Evolutionary conservation across 2,329 filamentous ascomycete species (phyloP).

Genomic region (Trichoderma sp.): DNA sequence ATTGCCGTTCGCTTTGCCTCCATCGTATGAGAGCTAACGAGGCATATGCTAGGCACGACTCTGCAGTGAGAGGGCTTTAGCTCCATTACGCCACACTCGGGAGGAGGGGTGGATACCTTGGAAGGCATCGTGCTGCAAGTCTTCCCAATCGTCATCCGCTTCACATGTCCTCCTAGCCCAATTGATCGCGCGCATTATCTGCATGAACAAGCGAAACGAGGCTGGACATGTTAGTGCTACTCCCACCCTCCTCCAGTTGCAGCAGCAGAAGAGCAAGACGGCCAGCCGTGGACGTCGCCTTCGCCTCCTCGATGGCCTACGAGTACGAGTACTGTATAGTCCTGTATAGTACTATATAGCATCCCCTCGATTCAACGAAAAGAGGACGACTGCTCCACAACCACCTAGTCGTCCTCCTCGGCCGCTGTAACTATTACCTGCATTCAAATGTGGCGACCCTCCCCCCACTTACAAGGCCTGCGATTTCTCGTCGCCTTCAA

Average conservation of each 20-base stretch:
- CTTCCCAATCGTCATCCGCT: constrained; percentile 15
- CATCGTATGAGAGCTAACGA: constrained; percentile 15
- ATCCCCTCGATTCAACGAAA: constrained; percentile 8
- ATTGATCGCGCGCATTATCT: constrained; percentile 13
- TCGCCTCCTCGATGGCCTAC: neutral
- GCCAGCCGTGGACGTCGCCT: neutral
- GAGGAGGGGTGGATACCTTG: constrained; percentile 16
- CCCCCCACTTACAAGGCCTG: constrained; percentile 17
- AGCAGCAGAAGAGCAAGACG: neutral
- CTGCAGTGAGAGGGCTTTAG: constrained; percentile 4
- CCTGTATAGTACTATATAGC: too few species aligned
- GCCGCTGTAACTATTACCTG: constrained; percentile 21
- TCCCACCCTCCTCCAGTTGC: neutral
- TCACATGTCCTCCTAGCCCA: constrained; percentile 13
- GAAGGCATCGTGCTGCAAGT: constrained; percentile 14
- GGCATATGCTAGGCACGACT: constrained; percentile 16
- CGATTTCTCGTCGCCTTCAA: constrained; percentile 15
- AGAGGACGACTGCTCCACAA: constrained; percentile 11
- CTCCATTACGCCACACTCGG: constrained; percentile 19
- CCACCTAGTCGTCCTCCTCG: constrained; percentile 3
- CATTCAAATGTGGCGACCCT: constrained; percentile 18
- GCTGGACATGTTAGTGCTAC: constrained; percentile 8
- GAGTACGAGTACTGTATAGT: neutral
- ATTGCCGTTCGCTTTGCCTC: constrained; percentile 14
- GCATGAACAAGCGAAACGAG: constrained; percentile 13